Percentiles rank a stretch among this genome's conserved stretches.
phyloP scores from a whole-genome alignment of 306 rosid genomes.

The Ammopiptanthus mongolicus region DNA sequence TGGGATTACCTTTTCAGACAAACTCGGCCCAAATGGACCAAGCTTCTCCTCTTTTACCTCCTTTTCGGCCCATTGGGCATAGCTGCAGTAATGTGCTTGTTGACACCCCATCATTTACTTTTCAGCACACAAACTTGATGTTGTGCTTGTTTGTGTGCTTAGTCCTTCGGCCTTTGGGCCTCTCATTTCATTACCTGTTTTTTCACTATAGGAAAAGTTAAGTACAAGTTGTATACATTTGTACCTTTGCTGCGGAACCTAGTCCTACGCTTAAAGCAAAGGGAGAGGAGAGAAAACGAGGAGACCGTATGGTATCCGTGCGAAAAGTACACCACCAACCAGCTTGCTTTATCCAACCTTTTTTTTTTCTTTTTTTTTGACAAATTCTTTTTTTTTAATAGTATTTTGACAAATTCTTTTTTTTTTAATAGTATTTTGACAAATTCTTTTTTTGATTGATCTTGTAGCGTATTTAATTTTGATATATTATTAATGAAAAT shows the following conservation, averaged over 20 bases:
- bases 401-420: too few relatives aligned
- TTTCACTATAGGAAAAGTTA: too few relatives aligned
- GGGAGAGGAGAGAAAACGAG: not conserved
- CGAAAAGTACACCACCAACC: conserved; percentile 24
- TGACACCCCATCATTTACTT: too few relatives aligned
- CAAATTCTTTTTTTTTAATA: too few relatives aligned
- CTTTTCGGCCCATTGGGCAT: not conserved
- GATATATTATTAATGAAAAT: too few relatives aligned
- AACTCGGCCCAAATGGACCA: not conserved
- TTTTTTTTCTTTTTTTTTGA: too few relatives aligned
- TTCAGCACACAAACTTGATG: not conserved
- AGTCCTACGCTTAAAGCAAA: not conserved
- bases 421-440: too few relatives aligned
- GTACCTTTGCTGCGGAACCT: not conserved
- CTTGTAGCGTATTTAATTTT: too few relatives aligned
- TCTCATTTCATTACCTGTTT: too few relatives aligned
- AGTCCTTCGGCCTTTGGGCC: too few relatives aligned
- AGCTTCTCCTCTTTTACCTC: not conserved
- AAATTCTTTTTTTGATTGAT: too few relatives aligned
- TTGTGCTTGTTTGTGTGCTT: not conserved
- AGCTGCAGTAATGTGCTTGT: not conserved
- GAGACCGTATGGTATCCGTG: conserved; percentile 20
- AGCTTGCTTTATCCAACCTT: not conserved
- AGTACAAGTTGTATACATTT: not conserved
- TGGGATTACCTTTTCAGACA: too few relatives aligned